phyloP scores from a whole-genome alignment of 495 filamentous ascomycete genomes.

The Viridothelium virens region DNA sequence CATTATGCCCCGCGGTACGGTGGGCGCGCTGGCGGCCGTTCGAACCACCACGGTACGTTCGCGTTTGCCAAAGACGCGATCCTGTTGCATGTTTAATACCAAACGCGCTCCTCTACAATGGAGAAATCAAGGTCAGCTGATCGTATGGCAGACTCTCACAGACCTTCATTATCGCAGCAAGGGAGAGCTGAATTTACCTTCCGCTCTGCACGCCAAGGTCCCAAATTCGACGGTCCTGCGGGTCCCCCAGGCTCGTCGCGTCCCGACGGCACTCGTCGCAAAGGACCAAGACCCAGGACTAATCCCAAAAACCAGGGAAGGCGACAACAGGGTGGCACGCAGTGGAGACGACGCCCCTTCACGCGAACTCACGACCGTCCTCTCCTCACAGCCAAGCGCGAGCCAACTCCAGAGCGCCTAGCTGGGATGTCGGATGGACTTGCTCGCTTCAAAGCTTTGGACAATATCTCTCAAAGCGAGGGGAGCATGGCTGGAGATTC shows the following conservation, averaged over 20 bases:
- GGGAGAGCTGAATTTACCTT: neutral
- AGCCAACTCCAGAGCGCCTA: slow-evolving; percentile 32
- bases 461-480: slow-evolving; percentile 65
- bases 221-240: neutral
- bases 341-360: neutral
- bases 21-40: neutral
- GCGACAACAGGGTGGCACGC: neutral
- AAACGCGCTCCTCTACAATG: neutral
- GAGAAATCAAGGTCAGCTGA: neutral
- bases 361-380: neutral
- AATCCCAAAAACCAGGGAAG: neutral
- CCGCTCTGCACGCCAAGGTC: neutral
- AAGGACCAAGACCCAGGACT: neutral
- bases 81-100: neutral
- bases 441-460: slow-evolving; percentile 40
- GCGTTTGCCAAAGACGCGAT: neutral
- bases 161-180: too few species aligned
- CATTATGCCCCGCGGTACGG: neutral
- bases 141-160: too few species aligned
- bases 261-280: neutral
- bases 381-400: slow-evolving; percentile 7
- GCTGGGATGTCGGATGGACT: slow-evolving; percentile 27
- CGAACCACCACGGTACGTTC: neutral
- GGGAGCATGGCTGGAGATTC: slow-evolving; percentile 52
- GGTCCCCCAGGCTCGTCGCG: neutral